These are phyloP conservation scores for Exophiala viscosa DNA, from an alignment of 2,329 filamentous ascomycete species.

Conservation along the genomic window DNA sequence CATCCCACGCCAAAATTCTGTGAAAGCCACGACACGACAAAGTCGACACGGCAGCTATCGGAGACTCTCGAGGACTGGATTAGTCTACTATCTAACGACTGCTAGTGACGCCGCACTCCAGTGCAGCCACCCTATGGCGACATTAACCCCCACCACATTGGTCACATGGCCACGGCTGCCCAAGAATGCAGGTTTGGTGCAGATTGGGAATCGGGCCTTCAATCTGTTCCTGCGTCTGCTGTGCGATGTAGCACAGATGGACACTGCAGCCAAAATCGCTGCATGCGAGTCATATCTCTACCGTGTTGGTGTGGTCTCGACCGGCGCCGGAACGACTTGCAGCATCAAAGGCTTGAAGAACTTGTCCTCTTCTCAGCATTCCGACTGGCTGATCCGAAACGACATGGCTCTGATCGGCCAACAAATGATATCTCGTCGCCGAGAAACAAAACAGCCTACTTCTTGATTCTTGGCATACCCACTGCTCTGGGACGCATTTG, in stretches of 20 bases:
- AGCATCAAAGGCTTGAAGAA: slow-evolving; percentile 2
- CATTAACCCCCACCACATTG: slow-evolving; percentile 7
- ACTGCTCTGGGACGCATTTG: neutral
- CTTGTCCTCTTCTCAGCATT: neutral
- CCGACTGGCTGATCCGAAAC: slow-evolving; percentile 11
- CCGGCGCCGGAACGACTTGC: slow-evolving; percentile 3
- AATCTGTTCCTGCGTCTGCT: slow-evolving; percentile 18
- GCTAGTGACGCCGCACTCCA: neutral
- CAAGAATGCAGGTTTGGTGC: neutral
- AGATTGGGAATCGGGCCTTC: neutral
- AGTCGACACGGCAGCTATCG: too few relatives aligned
- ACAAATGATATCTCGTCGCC: slow-evolving; percentile 8
- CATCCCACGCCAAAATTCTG: too few relatives aligned
- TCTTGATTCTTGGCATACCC: neutral
- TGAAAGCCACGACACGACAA: too few relatives aligned
- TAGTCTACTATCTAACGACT: neutral
- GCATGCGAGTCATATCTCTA: slow-evolving; percentile 16
- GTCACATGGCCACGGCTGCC: slow-evolving; percentile 13
- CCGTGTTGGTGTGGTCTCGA: slow-evolving; percentile 5
- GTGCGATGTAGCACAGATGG: slow-evolving; percentile 17
- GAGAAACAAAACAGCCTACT: neutral
- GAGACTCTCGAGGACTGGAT: neutral
- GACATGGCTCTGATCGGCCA: slow-evolving; percentile 9
- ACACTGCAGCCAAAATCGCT: slow-evolving; percentile 11
- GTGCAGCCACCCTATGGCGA: neutral